Conservation (phyloP, 2,329 filamentous ascomycete genomes). For the Parasarocladium wereldwijsianum region DNA sequence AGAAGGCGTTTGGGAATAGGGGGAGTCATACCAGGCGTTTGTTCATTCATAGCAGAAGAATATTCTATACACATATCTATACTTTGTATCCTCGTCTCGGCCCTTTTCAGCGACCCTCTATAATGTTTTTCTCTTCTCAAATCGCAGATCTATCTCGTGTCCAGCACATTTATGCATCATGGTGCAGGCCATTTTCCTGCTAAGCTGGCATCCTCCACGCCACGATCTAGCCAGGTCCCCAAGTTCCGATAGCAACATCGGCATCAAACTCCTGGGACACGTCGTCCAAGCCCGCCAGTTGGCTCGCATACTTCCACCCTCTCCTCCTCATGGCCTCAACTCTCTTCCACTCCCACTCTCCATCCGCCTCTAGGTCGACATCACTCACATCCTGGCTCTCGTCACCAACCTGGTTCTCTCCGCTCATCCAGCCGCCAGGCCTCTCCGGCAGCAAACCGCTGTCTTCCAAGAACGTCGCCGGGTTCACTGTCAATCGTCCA, state of each 20-base stretch:
- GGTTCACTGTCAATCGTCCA: conserved; percentile 69
- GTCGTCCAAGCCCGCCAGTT: conserved; percentile 43
- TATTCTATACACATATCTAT: too few species aligned
- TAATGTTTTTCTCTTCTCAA: too few species aligned
- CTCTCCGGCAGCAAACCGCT: conserved; percentile 61
- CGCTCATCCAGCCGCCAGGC: conserved; percentile 48
- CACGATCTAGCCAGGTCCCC: conserved; percentile 26
- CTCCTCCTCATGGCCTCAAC: conserved; percentile 39
- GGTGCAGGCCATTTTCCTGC: too few species aligned
- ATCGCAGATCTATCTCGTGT: too few species aligned
- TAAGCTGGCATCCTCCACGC: too few species aligned
- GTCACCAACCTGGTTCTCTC: conserved; percentile 25
- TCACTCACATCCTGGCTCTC: conserved; percentile 22
- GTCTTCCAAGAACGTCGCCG: conserved; percentile 57
- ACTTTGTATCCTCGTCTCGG: too few species aligned
- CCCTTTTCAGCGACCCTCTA: too few species aligned
- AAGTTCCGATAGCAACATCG: conserved; percentile 34
- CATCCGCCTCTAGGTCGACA: conserved; percentile 17
- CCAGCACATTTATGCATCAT: too few species aligned
- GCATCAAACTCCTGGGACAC: conserved; percentile 36
- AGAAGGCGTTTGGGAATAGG: too few species aligned
- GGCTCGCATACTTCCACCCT: conserved; percentile 38
- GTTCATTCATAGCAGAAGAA: too few species aligned
- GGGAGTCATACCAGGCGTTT: too few species aligned
- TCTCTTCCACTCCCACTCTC: conserved; percentile 42